Evolutionary conservation across 495 filamentous ascomycete species (phyloP), one percentile per base, ranked within the genome.

Genomic region (Amorphotheca resinae): DNA sequence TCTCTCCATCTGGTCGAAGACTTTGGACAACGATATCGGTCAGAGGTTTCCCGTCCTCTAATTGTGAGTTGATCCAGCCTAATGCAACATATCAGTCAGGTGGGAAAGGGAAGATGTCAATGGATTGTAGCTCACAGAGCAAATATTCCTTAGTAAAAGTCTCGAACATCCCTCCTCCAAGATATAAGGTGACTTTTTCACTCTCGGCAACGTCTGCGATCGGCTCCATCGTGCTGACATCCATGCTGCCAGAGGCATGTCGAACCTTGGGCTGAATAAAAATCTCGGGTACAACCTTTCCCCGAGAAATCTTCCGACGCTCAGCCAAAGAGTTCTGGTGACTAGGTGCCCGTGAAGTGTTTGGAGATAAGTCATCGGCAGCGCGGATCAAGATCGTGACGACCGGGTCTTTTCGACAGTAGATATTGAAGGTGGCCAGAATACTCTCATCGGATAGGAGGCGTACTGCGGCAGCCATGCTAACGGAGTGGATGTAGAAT

Each of bases 11-110:
- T n/a, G n/a, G n/a, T n/a, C n/a, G n/a, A n/a, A n/a, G n/a, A n/a
- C n/a, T n/a, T 28, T 40, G 20, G 3, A 28, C 21, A 3, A 25
- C 22, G 21, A 40, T 40, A 21, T 23, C 8, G 9, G n/a, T 40
- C 9, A 40, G 20, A 3, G 18, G 20, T 23, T 25, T 28, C 0
- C 22, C 22, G 20, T 23, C 38, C 15, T 25, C 38, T 8, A 40
- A 9, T 40, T 26, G 20, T 12, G 38, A 40, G 8, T 5, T 26
- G 21, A 40, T 40, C 38, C 38, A 40, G 38, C 38, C 38, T 40
- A 26, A 22, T n/a, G n/a, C n/a, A n/a, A n/a, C 14, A 38, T 38
- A 8, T 22, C 11, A 5, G 20, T n/a, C 22, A 17, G 9, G 11
- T 38, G 6, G 9, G 20, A 38, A 38, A 5, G 22, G 7, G 7